Percentiles rank a stretch among this genome's conserved stretches.
Evolutionary conservation across 768 basidiomycete species (phyloP).

Genomic region (Steccherinum ochraceum): DNA sequence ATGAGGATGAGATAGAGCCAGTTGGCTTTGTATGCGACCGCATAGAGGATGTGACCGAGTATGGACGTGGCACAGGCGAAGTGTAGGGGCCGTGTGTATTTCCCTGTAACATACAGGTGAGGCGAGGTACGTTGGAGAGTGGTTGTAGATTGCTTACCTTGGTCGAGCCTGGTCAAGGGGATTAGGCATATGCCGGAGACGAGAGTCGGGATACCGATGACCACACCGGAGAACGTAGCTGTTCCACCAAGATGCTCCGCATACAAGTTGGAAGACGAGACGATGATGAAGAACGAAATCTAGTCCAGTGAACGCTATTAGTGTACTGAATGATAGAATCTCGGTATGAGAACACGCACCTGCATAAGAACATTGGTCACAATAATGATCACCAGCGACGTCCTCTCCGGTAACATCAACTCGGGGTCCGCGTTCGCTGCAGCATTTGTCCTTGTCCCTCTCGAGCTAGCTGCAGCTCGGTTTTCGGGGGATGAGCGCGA

Average conservation of each 20-base stretch:
- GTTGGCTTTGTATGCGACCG: slow-evolving; percentile 49
- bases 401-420: slow-evolving; percentile 40
- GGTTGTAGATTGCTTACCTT: slow-evolving; percentile 32
- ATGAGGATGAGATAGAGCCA: slow-evolving; percentile 66
- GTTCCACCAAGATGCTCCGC: slow-evolving; percentile 56
- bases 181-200: slow-evolving; percentile 54
- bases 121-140: neutral
- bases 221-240: slow-evolving; percentile 65
- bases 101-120: slow-evolving; percentile 29
- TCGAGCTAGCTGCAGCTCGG: neutral
- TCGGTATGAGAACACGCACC: slow-evolving; percentile 23
- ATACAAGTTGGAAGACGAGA: slow-evolving; percentile 61
- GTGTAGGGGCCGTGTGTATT: slow-evolving; percentile 47
- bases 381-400: slow-evolving; percentile 41
- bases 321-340: too few relatives aligned
- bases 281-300: slow-evolving; percentile 65
- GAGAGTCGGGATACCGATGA: slow-evolving; percentile 61
- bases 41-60: slow-evolving; percentile 55
- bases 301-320: slow-evolving; percentile 18
- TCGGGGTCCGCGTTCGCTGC: slow-evolving; percentile 23
- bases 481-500: too few relatives aligned
- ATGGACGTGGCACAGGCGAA: slow-evolving; percentile 47
- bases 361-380: slow-evolving; percentile 38
- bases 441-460: neutral
- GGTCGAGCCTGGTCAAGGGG: slow-evolving; percentile 48